Base-by-base conservation (phyloP, 2,329 filamentous ascomycete genomes). In the Claviceps maximensis region DNA sequence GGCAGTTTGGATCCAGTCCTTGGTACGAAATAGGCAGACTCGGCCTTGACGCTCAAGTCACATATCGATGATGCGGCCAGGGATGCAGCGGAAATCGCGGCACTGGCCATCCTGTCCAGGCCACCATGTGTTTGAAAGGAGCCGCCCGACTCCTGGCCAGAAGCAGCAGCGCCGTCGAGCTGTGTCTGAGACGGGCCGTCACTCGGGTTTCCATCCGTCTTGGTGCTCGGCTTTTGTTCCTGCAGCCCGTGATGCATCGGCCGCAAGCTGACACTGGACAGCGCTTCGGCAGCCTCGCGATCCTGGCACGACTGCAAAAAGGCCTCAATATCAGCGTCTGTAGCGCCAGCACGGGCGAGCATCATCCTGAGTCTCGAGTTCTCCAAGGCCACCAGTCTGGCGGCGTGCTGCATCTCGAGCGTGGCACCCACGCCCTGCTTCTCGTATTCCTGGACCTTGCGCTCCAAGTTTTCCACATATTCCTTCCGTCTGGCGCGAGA, bases 381-480 rank as follows among this genome's bases (percentile, higher is more conserved):
- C 58, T 77, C 74, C 31, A 69, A 59, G 17, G 70, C 72, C 19
- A 80, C 75, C 52, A 64, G 67, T 23, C 74, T 70, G 5, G 77
- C 77, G 1, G 74, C 74, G 29, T 67, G 68, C 61, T 80, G 78
- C 72, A 81, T 76, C 60, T 76, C 73, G 12, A 73, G 59, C 2
- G 74, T 74, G 4, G 77, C 77, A 52, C 71, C 67, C 17, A 74
- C 68, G 23, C 73, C 76, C 5, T 63, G 67, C n/a, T 63, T 64
- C 64, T 79, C 74, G 60, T 73, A 74, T 29, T 73, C 72, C 21
- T 67, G 67, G 36, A 80, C 56, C 45, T 69, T 69, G 23, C 60
- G 64, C 59, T 77, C 73, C 55, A 81, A 65, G 15, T 68, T 67
- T 50, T 73, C 69, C 53, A 79, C 64, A 54, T 74, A 73, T 56